These are phyloP conservation scores for Ophiostoma australiae DNA, from an alignment of 2,329 filamentous ascomycete species.

Conservation along the genomic window DNA sequence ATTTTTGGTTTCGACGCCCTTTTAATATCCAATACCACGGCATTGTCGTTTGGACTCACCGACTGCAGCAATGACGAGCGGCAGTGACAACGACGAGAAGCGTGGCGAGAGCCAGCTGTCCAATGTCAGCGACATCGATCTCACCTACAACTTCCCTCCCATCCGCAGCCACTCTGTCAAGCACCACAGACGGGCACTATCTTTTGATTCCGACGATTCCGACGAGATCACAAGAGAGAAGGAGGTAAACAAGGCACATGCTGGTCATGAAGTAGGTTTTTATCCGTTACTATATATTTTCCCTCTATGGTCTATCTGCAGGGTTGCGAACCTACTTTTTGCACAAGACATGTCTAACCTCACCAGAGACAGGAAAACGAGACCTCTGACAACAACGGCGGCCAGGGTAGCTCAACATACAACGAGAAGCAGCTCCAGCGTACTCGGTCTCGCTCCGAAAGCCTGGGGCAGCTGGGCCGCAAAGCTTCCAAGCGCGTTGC, in stretches of 20 bases:
- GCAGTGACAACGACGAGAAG: slow-evolving; percentile 31
- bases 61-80: slow-evolving; percentile 36
- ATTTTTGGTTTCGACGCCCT: background rate
- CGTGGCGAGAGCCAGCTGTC: slow-evolving; percentile 25
- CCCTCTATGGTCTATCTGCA: background rate
- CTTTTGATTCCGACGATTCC: background rate
- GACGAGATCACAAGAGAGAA: slow-evolving; percentile 10
- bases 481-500: background rate
- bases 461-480: background rate
- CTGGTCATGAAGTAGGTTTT: background rate
- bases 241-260: background rate
- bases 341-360: background rate
- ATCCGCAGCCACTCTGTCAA: background rate
- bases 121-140: background rate
- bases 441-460: background rate
- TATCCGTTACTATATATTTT: background rate
- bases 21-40: no score
- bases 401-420: background rate
- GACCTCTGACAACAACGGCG: background rate
- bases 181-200: background rate
- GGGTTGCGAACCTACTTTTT: background rate
- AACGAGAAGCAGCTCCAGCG: background rate
- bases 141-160: background rate
- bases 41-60: background rate
- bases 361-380: background rate